phyloP scores from a whole-genome alignment of 371 early-diverging fungal genomes.

The Nematocida sp. region DNA sequence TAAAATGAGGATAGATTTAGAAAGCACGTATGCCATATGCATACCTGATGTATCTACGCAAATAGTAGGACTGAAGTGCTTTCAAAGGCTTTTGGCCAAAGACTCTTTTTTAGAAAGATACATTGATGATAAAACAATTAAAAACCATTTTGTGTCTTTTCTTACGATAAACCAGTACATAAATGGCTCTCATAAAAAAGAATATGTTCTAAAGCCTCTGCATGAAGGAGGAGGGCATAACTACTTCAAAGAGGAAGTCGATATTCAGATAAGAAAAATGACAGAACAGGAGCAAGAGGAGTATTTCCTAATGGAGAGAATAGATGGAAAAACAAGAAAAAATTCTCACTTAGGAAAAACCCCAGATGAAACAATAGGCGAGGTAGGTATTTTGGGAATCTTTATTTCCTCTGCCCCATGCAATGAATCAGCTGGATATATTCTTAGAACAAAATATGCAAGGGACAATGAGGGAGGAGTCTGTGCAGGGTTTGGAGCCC shows the following conservation, averaged over 20 bases:
- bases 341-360: conserved; percentile 12
- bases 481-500: conserved; percentile 45
- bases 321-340: conserved; percentile 1
- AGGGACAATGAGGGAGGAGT: conserved; percentile 52
- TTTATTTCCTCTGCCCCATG: not conserved
- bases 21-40: conserved; percentile 27
- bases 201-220: conserved; percentile 41
- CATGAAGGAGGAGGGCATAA: conserved; percentile 55
- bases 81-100: conserved; percentile 42
- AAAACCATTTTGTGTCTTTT: conserved; percentile 37
- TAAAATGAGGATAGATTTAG: conserved; percentile 27
- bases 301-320: conserved; percentile 51
- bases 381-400: conserved; percentile 52
- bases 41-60: conserved; percentile 51
- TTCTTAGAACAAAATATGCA: conserved; percentile 45
- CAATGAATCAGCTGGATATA: conserved; percentile 33
- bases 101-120: conserved; percentile 27
- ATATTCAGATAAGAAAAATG: not conserved
- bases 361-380: conserved; percentile 17
- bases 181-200: not conserved
- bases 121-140: not conserved
- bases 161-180: not conserved
- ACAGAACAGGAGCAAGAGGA: not conserved
- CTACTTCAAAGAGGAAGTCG: conserved; percentile 19
- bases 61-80: conserved; percentile 53